These are phyloP conservation scores for Croton setiger DNA, from an alignment of 441 rosid species.

Conservation along the genomic window DNA sequence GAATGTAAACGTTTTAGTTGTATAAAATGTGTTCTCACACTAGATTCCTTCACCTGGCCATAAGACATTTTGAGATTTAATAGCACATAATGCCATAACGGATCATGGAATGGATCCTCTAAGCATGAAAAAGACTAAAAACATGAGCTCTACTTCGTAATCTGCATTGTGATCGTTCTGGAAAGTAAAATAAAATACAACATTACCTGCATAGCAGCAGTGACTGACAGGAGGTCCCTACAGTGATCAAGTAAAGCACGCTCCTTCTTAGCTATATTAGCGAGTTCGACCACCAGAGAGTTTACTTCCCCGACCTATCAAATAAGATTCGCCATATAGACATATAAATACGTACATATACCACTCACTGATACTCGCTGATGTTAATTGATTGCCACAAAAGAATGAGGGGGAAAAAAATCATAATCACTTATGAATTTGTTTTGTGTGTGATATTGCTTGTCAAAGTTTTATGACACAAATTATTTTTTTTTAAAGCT, in stretches of 20 bases:
- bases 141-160: background rate
- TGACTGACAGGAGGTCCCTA: slow-evolving; percentile 50
- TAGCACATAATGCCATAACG: background rate
- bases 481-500: background rate
- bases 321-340: slow-evolving; percentile 1
- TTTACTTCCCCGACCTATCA: slow-evolving; percentile 59
- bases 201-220: slow-evolving; percentile 69
- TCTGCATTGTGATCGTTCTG: background rate
- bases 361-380: background rate
- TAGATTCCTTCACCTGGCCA: slow-evolving; percentile 64
- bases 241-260: slow-evolving; percentile 57
- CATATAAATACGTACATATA: background rate
- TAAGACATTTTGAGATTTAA: slow-evolving; percentile 8
- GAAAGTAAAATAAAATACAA: background rate
- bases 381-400: background rate
- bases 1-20: slow-evolving; percentile 41
- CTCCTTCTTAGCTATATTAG: slow-evolving; percentile 49
- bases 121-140: background rate
- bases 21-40: slow-evolving; percentile 54
- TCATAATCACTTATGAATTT: background rate
- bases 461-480: too few relatives aligned
- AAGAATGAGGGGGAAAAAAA: background rate
- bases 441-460: too few relatives aligned
- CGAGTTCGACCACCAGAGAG: slow-evolving; percentile 50
- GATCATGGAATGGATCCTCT: background rate